phyloP scores from a whole-genome alignment of 371 early-diverging fungal species.

The Lichtheimia corymbifera region DNA sequence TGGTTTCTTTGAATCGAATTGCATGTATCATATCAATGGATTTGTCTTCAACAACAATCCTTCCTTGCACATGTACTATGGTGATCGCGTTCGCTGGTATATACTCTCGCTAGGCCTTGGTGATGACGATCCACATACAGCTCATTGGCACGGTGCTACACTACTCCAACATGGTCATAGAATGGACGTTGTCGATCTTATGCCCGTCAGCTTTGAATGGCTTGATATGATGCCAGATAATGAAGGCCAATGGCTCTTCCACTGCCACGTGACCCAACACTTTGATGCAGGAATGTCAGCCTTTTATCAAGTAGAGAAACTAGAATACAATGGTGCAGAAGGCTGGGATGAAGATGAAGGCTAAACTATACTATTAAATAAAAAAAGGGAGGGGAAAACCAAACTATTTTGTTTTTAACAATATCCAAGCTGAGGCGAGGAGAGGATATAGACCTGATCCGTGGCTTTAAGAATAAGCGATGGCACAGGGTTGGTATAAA shows the following conservation, averaged over 20 bases:
- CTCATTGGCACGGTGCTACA: constrained; percentile 56
- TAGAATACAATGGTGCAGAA: constrained; percentile 47
- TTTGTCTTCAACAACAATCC: constrained; percentile 51
- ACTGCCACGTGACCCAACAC: constrained; percentile 54
- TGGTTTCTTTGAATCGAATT: constrained; percentile 43
- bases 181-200: constrained; percentile 51
- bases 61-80: constrained; percentile 33
- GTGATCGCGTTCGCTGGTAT: constrained; percentile 52
- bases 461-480: constrained; percentile 32
- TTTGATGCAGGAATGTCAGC: constrained; percentile 52
- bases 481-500: constrained; percentile 56
- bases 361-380: background rate
- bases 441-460: constrained; percentile 26
- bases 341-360: constrained; percentile 32
- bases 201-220: constrained; percentile 42
- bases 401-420: too few species aligned
- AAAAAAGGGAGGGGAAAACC: background rate
- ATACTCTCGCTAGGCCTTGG: constrained; percentile 38
- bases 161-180: constrained; percentile 44
- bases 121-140: constrained; percentile 53
- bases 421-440: constrained; percentile 7
- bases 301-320: constrained; percentile 48
- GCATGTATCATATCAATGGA: constrained; percentile 56
- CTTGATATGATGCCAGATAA: constrained; percentile 55
- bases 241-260: constrained; percentile 56